phyloP scores from a whole-genome alignment of 2,329 filamentous ascomycete genomes.

The Colletotrichum noveboracense region DNA sequence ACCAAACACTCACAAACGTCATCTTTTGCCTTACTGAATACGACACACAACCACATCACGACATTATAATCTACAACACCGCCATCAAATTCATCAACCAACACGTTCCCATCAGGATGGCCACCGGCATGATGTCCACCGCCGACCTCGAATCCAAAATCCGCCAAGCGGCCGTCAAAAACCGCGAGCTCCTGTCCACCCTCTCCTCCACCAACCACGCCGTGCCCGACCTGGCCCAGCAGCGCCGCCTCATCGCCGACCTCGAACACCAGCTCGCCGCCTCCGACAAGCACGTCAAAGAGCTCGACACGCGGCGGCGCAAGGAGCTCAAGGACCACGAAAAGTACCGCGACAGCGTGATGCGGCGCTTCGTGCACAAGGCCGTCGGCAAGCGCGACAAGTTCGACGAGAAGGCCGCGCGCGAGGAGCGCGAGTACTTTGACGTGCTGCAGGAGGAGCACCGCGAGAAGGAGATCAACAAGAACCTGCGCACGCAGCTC shows the following conservation, averaged over 20 bases:
- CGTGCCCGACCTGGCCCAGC: conserved; percentile 47
- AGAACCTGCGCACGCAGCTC: conserved; percentile 43
- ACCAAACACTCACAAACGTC: too few species aligned
- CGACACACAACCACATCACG: rapidly evolving
- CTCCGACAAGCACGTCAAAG: conserved; percentile 40
- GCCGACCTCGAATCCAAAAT: conserved; percentile 39
- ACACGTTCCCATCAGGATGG: neutral
- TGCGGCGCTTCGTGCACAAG: conserved; percentile 57
- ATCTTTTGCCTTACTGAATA: too few species aligned
- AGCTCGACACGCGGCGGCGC: conserved; percentile 44
- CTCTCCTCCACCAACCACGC: conserved; percentile 57
- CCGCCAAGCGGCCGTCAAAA: conserved; percentile 41
- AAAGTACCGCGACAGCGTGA: conserved; percentile 56
- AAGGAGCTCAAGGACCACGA: conserved; percentile 57
- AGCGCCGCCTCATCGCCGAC: conserved; percentile 48
- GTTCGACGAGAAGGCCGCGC: conserved; percentile 52
- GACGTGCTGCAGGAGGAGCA: conserved; percentile 55
- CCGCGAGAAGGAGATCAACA: conserved; percentile 46
- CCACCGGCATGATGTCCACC: neutral
- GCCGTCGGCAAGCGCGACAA: conserved; percentile 53
- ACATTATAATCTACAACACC: neutral
- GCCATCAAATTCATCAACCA: neutral
- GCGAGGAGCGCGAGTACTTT: conserved; percentile 61
- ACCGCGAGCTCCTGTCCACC: conserved; percentile 48
- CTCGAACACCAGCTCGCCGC: conserved; percentile 45